Evolutionary conservation across 2,329 filamentous ascomycete species (phyloP).

Genomic region (Teratosphaeria viscida): DNA sequence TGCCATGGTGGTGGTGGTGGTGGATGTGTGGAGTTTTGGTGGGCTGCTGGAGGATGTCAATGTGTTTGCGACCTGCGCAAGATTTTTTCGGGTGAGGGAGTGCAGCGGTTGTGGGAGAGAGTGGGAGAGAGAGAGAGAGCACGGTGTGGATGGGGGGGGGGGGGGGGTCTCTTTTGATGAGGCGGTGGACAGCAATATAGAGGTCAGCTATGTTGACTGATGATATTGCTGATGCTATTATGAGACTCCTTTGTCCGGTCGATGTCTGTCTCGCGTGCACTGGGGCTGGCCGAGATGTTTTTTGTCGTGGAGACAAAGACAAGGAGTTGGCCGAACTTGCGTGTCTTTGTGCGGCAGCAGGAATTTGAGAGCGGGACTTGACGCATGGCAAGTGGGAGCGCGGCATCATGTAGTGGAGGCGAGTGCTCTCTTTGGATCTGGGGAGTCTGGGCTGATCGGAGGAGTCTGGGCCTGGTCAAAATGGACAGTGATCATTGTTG

Average conservation of each 20-base stretch:
- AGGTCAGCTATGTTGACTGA: neutral
- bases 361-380: neutral
- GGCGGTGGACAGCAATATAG: neutral
- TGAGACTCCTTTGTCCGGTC: neutral
- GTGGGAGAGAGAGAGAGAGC: neutral
- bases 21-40: neutral
- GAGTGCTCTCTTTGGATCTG: neutral
- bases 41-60: neutral
- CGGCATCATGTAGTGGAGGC: neutral
- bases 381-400: neutral
- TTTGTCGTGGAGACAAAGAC: neutral
- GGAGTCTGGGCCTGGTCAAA: neutral
- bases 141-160: neutral
- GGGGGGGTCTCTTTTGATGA: neutral
- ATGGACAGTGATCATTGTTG: no score
- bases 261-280: neutral
- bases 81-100: neutral
- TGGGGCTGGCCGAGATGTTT: neutral
- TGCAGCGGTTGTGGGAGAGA: neutral
- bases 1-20: slow-evolving; percentile 13
- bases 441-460: neutral
- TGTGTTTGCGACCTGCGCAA: neutral
- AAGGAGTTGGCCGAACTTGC: neutral
- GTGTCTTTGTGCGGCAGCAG: neutral
- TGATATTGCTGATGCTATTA: slow-evolving; percentile 1